Percentiles rank a stretch among this genome's conserved stretches.
Conservation (phyloP, 2,329 filamentous ascomycete genomes). For the Scolecobasidium constrictum region DNA sequence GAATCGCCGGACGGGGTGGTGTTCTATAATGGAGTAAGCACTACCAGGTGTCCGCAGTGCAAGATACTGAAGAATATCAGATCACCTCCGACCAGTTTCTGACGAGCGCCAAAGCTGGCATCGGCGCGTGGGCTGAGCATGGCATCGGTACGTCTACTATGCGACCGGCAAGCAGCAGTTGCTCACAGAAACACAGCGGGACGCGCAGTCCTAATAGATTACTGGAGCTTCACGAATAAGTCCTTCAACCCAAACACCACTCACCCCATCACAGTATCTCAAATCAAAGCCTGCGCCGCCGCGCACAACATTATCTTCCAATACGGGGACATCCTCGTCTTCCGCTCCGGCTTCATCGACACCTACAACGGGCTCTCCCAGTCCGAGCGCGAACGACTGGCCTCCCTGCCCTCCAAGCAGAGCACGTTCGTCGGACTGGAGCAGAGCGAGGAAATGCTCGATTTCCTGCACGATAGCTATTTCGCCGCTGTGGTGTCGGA, state of each 20-base stretch:
- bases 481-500: slow-evolving; percentile 27
- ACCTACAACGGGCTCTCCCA: slow-evolving; percentile 14
- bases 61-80: too few relatives aligned
- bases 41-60: too few relatives aligned
- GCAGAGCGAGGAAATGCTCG: slow-evolving; percentile 15
- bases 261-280: slow-evolving; percentile 22
- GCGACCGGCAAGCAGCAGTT: too few relatives aligned
- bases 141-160: slow-evolving; percentile 11
- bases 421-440: slow-evolving; percentile 29
- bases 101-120: background rate
- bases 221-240: slow-evolving; percentile 35
- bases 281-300: slow-evolving; percentile 33
- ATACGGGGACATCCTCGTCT: slow-evolving; percentile 43
- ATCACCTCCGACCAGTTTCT: background rate
- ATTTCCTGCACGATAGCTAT: slow-evolving; percentile 22
- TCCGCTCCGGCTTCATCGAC: slow-evolving; percentile 36
- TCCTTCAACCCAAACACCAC: slow-evolving; percentile 25
- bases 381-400: background rate
- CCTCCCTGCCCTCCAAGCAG: background rate
- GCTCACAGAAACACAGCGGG: slow-evolving; percentile 37
- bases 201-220: slow-evolving; percentile 43
- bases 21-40: background rate
- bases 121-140: background rate
- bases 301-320: slow-evolving; percentile 41
- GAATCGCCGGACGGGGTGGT: background rate